phyloP scores from a whole-genome alignment of 2,329 filamentous ascomycete species.

The Pleurostoma richardsiae region DNA sequence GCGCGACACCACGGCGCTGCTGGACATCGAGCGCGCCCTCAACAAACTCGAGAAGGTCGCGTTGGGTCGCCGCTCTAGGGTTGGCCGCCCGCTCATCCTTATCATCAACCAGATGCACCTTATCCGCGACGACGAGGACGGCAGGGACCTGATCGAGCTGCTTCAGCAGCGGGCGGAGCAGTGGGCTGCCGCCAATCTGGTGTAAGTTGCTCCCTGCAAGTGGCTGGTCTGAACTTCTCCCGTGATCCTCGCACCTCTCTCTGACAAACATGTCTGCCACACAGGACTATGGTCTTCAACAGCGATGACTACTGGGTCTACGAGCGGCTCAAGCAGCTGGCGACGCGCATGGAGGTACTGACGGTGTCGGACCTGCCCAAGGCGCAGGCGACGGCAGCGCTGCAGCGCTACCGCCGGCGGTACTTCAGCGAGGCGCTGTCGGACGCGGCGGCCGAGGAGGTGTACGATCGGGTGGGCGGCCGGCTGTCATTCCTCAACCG shows the following conservation, averaged over 20 bases:
- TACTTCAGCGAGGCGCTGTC: constrained; percentile 64
- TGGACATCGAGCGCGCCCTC: constrained; percentile 93
- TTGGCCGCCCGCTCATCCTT: constrained; percentile 72
- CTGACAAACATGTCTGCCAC: too few species aligned
- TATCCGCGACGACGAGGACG: constrained; percentile 84
- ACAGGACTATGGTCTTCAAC: constrained; percentile 78
- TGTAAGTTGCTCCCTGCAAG: constrained; percentile 23
- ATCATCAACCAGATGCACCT: constrained; percentile 95
- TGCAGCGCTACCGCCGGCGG: constrained; percentile 73
- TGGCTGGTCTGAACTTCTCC: too few species aligned
- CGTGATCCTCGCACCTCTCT: too few species aligned
- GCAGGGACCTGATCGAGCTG: constrained; percentile 87
- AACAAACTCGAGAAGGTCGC: constrained; percentile 98
- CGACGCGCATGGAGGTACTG: constrained; percentile 91
- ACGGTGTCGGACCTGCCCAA: constrained; percentile 81
- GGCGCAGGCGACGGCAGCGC: constrained; percentile 66
- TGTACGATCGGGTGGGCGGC: constrained; percentile 85
- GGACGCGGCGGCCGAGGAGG: constrained; percentile 57
- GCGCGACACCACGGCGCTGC: constrained; percentile 81
- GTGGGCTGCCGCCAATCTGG: constrained; percentile 88
- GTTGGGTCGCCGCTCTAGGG: constrained; percentile 57
- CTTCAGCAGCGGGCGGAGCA: constrained; percentile 94
- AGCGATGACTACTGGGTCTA: constrained; percentile 99
- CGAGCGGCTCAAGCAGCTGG: constrained; percentile 85
- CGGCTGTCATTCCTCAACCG: constrained; percentile 82